Evolutionary conservation across 371 early-diverging fungal species (phyloP), one percentile per base, ranked within the genome.

Genomic region (Parasitella parasitica): DNA sequence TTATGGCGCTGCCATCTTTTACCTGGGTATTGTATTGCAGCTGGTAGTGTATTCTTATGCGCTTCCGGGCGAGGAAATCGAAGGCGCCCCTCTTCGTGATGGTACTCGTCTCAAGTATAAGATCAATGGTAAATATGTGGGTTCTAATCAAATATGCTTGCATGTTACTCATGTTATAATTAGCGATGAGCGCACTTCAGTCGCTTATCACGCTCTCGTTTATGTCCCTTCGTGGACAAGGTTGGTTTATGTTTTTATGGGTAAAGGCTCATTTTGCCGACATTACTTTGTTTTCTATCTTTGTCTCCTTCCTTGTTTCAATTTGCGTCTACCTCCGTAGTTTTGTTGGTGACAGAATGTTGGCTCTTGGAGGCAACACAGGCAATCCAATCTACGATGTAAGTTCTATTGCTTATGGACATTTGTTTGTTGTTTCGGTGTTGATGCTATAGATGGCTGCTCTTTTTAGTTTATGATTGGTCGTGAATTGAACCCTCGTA

Each of bases 341-440:
- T 54, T 94, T 95, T 80, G 67, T 86, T 35, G 78, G 81, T 24
- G 54, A 81, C 57, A 76, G 75, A 34, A 73, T 97, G 59, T 76
- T 96, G 28, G 87, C 96, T 0, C 70, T 85, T 7, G 93, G 93
- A 22, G 98, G 97, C n/a, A 96, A 96, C 80, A 89, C 94, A 12
- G 94, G 95, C 38, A 91, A 91, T 78, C 68, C 79, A 12, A 69
- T 94, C 54, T 95, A 97, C 77, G 96, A 97, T 76, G 89, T 86
- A 79, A 69, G 82, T 54, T 2, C 20, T 36, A 12, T 12, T 1
- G 11, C 13, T 27, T 12, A 9, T 35, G 4, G 4, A 1, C 22
- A 34, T 5, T n/a, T n/a, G 22, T 43, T 0, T 9, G 20, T 0
- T 28, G 36, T 37, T 35, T 24, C n/a, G n/a, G 34, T 27, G n/a